A percentile compares a stretch with the other conserved stretches of the same genome.
Evolutionary conservation across 768 basidiomycete genomes (phyloP).

Genomic region (Auriscalpium microsporum): DNA sequence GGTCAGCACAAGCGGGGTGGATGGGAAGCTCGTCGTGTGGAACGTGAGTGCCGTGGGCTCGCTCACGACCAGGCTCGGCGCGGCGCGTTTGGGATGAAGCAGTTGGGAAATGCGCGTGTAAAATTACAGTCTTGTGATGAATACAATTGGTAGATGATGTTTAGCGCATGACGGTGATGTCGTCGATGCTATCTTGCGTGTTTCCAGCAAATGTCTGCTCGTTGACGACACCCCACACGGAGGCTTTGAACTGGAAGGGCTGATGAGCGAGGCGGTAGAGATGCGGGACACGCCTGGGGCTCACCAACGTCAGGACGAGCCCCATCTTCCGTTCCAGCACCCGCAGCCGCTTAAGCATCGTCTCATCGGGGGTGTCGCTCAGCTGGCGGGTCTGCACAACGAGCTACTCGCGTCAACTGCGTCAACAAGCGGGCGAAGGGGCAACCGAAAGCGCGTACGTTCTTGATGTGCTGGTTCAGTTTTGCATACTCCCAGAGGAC

Average conservation of each 20-base stretch:
- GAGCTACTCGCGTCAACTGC: constrained; percentile 33
- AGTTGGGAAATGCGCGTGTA: constrained; percentile 1
- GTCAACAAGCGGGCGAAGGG: too few species aligned
- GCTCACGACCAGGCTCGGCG: constrained; percentile 41
- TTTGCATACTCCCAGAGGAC: constrained; percentile 93
- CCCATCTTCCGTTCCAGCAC: constrained; percentile 91
- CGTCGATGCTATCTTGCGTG: constrained; percentile 3
- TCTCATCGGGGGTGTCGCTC: constrained; percentile 68
- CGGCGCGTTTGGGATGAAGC: constrained; percentile 21
- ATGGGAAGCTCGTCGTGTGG: constrained; percentile 93
- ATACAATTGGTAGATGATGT: background rate
- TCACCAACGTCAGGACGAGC: constrained; percentile 83
- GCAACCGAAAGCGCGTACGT: constrained; percentile 35
- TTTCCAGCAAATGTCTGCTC: constrained; percentile 43
- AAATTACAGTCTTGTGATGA: background rate
- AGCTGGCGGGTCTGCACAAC: constrained; percentile 60
- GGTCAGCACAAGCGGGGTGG: constrained; percentile 89
- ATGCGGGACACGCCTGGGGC: constrained; percentile 15
- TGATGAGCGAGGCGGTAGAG: background rate
- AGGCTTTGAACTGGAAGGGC: constrained; percentile 75
- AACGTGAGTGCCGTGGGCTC: constrained; percentile 51
- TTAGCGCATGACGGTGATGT: constrained; percentile 7
- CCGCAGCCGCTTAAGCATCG: constrained; percentile 66
- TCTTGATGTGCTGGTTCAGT: constrained; percentile 69
- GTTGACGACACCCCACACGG: constrained; percentile 91